These are phyloP conservation scores for Ilex paraguariensis DNA, from an alignment of 305 asterid species.

Conservation along the genomic window DNA sequence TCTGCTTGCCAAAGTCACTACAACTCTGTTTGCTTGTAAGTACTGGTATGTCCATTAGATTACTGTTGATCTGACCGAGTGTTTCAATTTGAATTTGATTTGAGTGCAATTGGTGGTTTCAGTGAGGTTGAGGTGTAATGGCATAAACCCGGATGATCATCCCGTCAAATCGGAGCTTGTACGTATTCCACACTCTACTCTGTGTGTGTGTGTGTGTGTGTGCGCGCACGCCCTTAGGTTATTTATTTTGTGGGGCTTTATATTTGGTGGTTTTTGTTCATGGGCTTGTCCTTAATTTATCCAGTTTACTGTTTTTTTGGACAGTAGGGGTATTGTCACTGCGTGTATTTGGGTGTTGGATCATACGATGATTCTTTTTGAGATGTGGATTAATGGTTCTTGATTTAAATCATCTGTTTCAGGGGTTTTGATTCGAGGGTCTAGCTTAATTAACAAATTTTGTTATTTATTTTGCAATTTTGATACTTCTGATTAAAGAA, in stretches of 20 bases:
- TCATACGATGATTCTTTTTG: background rate
- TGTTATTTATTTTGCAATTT: background rate
- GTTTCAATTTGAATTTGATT: background rate
- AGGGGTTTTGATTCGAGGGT: constrained; percentile 2
- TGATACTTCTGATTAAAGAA: background rate
- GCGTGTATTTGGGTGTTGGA: background rate
- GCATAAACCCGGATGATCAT: constrained; percentile 75
- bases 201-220: constrained; percentile 2
- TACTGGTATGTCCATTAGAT: background rate
- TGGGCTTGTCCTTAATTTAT: background rate
- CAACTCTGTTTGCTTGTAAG: constrained; percentile 70
- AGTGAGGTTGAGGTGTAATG: constrained; percentile 94
- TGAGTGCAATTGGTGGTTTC: constrained; percentile 26
- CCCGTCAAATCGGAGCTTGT: constrained; percentile 76
- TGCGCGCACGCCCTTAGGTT: background rate
- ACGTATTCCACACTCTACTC: constrained; percentile 14
- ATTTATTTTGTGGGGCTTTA: background rate
- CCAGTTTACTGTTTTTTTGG: background rate
- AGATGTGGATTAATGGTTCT: constrained; percentile 1
- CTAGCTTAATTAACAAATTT: background rate
- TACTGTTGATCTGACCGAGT: constrained; percentile 5
- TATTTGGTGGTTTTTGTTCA: constrained; percentile 1
- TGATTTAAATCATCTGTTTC: constrained; percentile 1
- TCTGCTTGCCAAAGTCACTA: constrained; percentile 64
- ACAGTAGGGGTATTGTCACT: background rate